Conservation (phyloP, 331 rosid genomes). For the Rosa hybrid region DNA sequence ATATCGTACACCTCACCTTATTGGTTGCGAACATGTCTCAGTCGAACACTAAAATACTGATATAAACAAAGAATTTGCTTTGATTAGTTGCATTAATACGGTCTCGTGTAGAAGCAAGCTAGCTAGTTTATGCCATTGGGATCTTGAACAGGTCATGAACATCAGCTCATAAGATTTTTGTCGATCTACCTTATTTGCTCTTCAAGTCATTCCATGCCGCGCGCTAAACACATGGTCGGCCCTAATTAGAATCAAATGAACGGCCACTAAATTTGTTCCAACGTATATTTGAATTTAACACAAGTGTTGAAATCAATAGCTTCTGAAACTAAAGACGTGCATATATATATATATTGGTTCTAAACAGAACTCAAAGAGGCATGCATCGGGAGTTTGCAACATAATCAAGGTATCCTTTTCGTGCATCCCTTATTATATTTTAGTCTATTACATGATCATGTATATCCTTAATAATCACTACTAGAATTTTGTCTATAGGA, state of each 20-base stretch:
- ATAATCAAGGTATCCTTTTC: background rate
- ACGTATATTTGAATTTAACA: background rate
- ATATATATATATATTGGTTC: background rate
- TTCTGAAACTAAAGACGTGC: background rate
- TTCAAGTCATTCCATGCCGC: conserved; percentile 1
- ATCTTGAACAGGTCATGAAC: background rate
- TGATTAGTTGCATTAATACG: background rate
- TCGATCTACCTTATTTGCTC: background rate
- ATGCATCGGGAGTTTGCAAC: background rate
- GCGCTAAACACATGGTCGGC: background rate
- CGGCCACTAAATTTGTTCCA: background rate
- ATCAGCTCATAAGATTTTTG: background rate
- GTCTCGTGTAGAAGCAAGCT: background rate
- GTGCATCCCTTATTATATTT: background rate
- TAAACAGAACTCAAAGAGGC: background rate
- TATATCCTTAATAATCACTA: background rate
- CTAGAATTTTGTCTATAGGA: too few species aligned
- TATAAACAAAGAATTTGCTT: background rate
- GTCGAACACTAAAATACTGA: background rate
- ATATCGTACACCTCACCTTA: background rate
- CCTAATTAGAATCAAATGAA: background rate
- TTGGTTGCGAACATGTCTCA: background rate
- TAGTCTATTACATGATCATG: background rate
- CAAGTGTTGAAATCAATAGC: background rate
- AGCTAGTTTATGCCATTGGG: background rate